Evolutionary conservation across 768 basidiomycete species (phyloP).

Genomic region (Tulasnella calospora): DNA sequence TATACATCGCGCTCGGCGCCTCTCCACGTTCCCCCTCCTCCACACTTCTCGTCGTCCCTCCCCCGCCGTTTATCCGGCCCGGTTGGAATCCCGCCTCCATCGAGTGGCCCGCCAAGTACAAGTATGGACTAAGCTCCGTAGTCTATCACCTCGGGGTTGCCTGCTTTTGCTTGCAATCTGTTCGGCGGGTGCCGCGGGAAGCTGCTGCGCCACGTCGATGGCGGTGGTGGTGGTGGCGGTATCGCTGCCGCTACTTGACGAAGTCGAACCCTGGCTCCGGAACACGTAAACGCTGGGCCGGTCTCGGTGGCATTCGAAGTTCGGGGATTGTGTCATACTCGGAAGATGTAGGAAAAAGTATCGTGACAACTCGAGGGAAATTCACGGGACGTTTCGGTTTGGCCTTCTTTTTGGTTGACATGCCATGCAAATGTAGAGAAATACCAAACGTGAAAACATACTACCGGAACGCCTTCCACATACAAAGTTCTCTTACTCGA

Average conservation of each 20-base stretch:
- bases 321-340: neutral
- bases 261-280: neutral
- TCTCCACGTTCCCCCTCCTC: neutral
- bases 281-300: neutral
- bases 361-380: neutral
- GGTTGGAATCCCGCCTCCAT: neutral
- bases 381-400: neutral
- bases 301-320: neutral
- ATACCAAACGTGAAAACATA: neutral
- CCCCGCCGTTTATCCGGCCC: neutral
- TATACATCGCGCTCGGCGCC: too few relatives aligned
- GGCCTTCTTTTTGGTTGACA: neutral
- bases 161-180: neutral
- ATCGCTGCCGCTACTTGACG: neutral
- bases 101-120: neutral
- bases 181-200: neutral
- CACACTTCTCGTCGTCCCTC: neutral
- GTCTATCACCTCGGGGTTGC: neutral
- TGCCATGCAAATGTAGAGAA: neutral
- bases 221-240: neutral
- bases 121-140: neutral
- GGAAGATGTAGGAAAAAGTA: neutral
- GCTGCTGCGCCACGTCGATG: neutral
- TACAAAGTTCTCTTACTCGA: too few relatives aligned
- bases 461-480: too few relatives aligned